Base-by-base conservation (phyloP, 2,329 filamentous ascomycete species). In the Phaeosphaeria sp. region DNA sequence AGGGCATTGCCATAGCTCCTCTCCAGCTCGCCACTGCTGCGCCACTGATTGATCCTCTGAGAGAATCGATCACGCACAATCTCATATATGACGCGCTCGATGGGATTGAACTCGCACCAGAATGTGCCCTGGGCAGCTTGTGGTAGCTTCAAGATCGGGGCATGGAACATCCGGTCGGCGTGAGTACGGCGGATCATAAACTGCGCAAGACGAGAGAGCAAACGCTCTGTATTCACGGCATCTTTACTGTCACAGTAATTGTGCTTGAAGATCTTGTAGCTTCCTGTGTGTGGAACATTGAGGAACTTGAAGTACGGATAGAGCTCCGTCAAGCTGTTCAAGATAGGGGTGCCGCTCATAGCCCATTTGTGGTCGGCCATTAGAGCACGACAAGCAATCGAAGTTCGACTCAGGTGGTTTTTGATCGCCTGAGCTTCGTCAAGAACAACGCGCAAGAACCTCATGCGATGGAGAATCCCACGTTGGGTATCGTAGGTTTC, bases 341-440 rank as follows among this genome's bases (percentile, higher is more conserved):
- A 61, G n/a, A 82, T 75, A 0, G 80, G 79, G 0, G 79, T 81
- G 1, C 79, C 81, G 17, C 76, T 78, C 6, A 82, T 62, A 1
- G 78, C 76, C 80, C 80, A 82, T 22, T 72, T 70, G 56, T 80
- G 74, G 0, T 68, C 50, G 0, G 77, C 75, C 49, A 73, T 73
- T 1, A 83, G 59, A 0, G 71, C 76, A 2, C 79, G 77, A 58
- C 80, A 83, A 3, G 82, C 82, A 36, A 82, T 68, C 0, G 78
- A 80, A 0, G 80, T 83, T 3, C 73, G 69, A 1, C 69, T 64
- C 0, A 55, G 55, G 6, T 79, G 72, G 27, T 85, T 87, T 59
- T 87, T 87, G 58, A 88, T 85, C 0, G 64, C 64, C 50, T 87
- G 85, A 0, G 81, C 84, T 63, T 88, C 86, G 46, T 88, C 86